Evolutionary conservation across 2,329 filamentous ascomycete species (phyloP).

Genomic region (Colletotrichum sp.): DNA sequence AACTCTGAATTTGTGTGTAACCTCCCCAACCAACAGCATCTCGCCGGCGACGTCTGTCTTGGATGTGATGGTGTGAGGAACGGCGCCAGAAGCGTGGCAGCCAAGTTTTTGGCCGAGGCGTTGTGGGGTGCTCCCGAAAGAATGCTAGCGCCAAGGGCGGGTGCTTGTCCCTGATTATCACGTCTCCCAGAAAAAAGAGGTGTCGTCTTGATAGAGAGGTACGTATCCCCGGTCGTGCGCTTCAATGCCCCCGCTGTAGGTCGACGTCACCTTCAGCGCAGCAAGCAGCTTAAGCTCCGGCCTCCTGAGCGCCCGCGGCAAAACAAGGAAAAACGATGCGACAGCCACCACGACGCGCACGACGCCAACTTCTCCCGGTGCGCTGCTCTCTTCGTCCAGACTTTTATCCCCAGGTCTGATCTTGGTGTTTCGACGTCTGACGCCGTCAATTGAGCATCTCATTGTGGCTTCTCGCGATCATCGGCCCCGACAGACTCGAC

Average conservation of each 20-base stretch:
- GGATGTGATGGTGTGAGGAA: background rate
- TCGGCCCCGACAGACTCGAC: background rate
- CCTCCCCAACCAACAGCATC: background rate
- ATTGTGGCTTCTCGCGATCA: background rate
- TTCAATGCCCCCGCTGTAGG: background rate
- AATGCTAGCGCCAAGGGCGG: background rate
- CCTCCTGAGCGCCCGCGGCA: background rate
- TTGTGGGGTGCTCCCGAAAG: background rate
- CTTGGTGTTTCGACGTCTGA: background rate
- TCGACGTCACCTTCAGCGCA: conserved; percentile 12
- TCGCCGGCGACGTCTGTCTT: background rate
- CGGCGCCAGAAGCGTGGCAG: background rate
- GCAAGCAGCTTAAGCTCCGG: background rate
- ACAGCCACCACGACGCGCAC: background rate
- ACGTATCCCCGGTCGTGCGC: background rate
- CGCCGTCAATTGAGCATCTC: background rate
- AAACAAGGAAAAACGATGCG: conserved; percentile 12
- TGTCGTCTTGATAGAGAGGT: background rate
- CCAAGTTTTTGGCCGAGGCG: background rate
- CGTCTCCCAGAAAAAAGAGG: accelerated
- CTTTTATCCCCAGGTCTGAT: background rate
- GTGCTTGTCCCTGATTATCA: background rate
- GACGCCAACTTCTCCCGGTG: background rate
- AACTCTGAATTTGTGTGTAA: background rate
- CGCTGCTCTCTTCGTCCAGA: background rate